A percentile compares a stretch with the other conserved stretches of the same genome.
Conservation (phyloP, 73 alveolate genomes). For the Symbiodinium natans region DNA sequence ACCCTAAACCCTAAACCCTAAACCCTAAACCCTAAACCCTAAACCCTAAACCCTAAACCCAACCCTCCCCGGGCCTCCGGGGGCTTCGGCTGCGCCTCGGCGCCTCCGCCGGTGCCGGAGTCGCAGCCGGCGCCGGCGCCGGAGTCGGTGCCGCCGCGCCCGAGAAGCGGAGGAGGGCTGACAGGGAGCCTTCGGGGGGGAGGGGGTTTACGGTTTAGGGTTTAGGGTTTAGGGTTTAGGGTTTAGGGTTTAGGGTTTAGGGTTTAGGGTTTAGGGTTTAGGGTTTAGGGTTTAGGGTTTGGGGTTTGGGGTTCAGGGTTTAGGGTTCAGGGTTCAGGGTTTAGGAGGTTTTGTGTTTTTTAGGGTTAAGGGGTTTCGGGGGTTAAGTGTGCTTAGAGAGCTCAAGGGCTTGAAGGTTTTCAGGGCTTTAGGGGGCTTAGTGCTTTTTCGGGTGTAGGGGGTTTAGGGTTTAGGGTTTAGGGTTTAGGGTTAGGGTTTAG, state of each 20-base stretch:
- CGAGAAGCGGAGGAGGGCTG: neutral
- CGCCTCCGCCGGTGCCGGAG: too few relatives aligned
- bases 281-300: neutral
- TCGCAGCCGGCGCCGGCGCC: neutral
- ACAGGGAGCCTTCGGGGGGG: neutral
- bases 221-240: neutral
- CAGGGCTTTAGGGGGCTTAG: too few relatives aligned
- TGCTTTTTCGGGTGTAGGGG: too few relatives aligned
- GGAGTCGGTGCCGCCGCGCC: neutral
- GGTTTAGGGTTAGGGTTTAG: neutral
- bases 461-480: neutral
- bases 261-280: neutral
- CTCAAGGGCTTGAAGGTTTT: too few relatives aligned
- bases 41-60: too few relatives aligned
- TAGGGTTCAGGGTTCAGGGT: neutral
- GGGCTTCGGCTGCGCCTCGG: neutral
- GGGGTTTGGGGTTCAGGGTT: too few relatives aligned
- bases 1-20: too few relatives aligned
- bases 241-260: neutral
- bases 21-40: too few relatives aligned
- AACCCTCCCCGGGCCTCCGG: neutral
- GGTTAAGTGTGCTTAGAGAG: too few relatives aligned
- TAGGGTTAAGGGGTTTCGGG: too few relatives aligned
- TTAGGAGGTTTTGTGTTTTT: too few relatives aligned
- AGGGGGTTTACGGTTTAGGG: neutral